Evolutionary conservation across 495 filamentous ascomycete genomes (phyloP).

Genomic region (Rusavskia elegans): DNA sequence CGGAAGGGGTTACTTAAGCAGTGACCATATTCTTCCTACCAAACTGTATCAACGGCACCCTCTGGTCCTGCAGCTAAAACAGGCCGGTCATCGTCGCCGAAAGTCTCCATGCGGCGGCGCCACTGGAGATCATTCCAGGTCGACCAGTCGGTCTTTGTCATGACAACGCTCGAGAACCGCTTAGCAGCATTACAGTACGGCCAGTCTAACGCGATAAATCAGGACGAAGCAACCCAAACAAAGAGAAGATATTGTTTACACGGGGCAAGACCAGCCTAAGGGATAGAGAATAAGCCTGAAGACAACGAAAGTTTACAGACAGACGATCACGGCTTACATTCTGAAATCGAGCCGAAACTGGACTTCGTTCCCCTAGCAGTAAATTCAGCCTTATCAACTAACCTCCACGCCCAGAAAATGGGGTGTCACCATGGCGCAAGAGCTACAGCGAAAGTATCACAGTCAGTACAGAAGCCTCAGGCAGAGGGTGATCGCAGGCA

Average conservation of each 20-base stretch:
- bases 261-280: conserved; percentile 52
- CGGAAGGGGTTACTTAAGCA: not conserved
- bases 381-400: not conserved
- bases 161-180: conserved; percentile 53
- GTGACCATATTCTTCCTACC: conserved; percentile 19
- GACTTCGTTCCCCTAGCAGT: conserved; percentile 20
- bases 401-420: not conserved
- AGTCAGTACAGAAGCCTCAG: not conserved
- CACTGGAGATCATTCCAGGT: conserved; percentile 58
- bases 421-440: conserved; percentile 63
- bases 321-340: conserved; percentile 36
- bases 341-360: conserved; percentile 73
- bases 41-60: conserved; percentile 60
- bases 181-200: conserved; percentile 74
- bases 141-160: conserved; percentile 38
- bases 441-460: conserved; percentile 27
- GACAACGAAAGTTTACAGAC: not conserved
- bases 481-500: not conserved
- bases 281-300: conserved; percentile 11
- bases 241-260: conserved; percentile 26
- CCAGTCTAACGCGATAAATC: conserved; percentile 44
- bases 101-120: conserved; percentile 65
- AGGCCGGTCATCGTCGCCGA: conserved; percentile 56
- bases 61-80: conserved; percentile 47
- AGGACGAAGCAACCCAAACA: no score